Base-by-base conservation (phyloP, 768 basidiomycete species). In the Neoboletus subvelutipes region DNA sequence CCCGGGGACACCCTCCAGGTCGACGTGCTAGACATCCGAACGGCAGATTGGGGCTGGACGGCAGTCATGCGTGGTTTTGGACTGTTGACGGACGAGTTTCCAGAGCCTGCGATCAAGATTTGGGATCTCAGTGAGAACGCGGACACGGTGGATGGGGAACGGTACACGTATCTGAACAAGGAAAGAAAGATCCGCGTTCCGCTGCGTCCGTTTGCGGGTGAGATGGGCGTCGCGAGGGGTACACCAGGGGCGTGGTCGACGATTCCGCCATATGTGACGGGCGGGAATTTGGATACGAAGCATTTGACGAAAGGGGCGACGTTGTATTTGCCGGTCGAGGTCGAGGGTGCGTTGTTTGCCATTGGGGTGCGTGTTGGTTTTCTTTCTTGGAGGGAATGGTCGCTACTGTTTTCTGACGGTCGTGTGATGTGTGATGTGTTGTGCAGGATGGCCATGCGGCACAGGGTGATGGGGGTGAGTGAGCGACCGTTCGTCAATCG, bases 31-130 rank as follows among this genome's bases (percentile, higher is more conserved):
- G 71, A 74, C n/a, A 69, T 85, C 15, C 71, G 75, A 47, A 76
- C 81, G 0, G 83, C 81, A 10, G 73, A 78, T 9, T 86, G 84
- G 84, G 84, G 84, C 48, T 87, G 84, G 84, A 82, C 83, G 0
- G 83, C 74, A 4, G 56, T 81, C 50, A 78, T 85, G 42, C 81
- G 83, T 0, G 83, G 83, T 8, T 86, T 86, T 61, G 84, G 83
- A 9, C 71, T 85, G 5, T 74, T 86, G 24, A 66, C 76, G 36
- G 83, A 85, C 62, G 84, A 84, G 60, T 85, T 78, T 59, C 63
- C 76, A 1, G 78, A 75, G 33, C 78, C 81, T 0, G 77, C 71
- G 9, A 66, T 86, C 62, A 85, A 81, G 72, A 77, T 85, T 24
- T 85, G 83, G 82, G 71, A 71, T 48, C 69, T 86, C 45, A 39